Evolutionary conservation across 495 filamentous ascomycete genomes (phyloP).

Genomic region (Aspergillus sparsus): DNA sequence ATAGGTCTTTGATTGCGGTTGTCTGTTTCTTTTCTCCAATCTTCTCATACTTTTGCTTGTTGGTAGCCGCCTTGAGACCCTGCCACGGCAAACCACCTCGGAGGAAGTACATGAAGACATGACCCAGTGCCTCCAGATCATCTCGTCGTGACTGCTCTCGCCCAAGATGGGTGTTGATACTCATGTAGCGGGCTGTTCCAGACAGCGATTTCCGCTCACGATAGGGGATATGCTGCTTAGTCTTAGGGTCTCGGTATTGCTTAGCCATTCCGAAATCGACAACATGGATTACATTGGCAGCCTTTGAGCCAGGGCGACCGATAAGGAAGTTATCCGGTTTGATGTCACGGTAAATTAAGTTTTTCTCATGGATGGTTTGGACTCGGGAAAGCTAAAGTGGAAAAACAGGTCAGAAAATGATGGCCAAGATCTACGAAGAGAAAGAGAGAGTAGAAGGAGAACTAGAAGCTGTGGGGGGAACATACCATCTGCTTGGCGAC

Average conservation of each 20-base stretch:
- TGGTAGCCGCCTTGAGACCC: constrained; percentile 96
- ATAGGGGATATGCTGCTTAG: constrained; percentile 99
- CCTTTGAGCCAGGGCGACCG: constrained; percentile 87
- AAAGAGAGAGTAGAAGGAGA: not conserved
- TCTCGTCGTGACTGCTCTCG: constrained; percentile 95
- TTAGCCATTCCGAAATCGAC: constrained; percentile 99
- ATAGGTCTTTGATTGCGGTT: constrained; percentile 93
- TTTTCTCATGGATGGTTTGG: constrained; percentile 99
- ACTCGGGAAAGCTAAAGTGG: constrained; percentile 79
- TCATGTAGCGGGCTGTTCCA: constrained; percentile 98
- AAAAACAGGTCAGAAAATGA: constrained; percentile 12
- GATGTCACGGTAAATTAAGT: constrained; percentile 98
- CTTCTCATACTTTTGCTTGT: constrained; percentile 99
- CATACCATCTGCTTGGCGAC: constrained; percentile 98
- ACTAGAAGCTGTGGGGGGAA: not conserved
- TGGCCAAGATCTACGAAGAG: constrained; percentile 35
- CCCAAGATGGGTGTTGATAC: constrained; percentile 98
- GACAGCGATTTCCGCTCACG: constrained; percentile 96
- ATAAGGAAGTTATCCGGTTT: constrained; percentile 99
- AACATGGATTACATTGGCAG: constrained; percentile 96
- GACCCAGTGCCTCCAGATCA: constrained; percentile 92
- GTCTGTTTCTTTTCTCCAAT: constrained; percentile 99
- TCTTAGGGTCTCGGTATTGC: constrained; percentile 98
- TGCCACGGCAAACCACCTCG: constrained; percentile 97
- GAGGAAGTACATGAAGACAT: constrained; percentile 99